These are phyloP conservation scores for Debaryomyces maramus DNA, from an alignment of 805 yeast genomes.

Conservation along the genomic window DNA sequence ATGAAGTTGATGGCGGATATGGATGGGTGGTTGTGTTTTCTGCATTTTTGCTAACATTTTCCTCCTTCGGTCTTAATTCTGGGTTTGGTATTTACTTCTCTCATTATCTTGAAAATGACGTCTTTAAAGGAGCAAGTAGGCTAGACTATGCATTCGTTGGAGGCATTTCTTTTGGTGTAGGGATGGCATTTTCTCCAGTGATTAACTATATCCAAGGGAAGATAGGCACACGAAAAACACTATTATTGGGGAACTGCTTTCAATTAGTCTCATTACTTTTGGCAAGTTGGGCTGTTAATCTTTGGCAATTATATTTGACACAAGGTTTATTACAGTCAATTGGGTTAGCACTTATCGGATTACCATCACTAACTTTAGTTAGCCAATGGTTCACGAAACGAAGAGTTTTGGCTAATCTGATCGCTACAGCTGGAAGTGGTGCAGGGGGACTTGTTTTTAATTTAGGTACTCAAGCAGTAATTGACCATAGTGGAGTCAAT, in stretches of 20 bases:
- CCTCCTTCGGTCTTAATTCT: conserved; percentile 68
- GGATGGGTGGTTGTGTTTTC: conserved; percentile 60
- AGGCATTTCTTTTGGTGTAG: conserved; percentile 57
- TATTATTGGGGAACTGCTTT: conserved; percentile 43
- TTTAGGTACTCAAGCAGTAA: conserved; percentile 41
- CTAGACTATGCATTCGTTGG: conserved; percentile 63
- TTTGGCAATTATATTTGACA: conserved; percentile 63
- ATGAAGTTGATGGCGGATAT: conserved; percentile 52
- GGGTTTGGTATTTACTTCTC: conserved; percentile 61
- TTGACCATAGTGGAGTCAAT: conserved; percentile 28
- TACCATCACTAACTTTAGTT: conserved; percentile 55
- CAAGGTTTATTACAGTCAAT: conserved; percentile 65
- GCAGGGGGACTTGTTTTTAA: conserved; percentile 47
- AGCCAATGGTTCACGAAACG: conserved; percentile 68
- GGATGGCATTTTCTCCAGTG: conserved; percentile 47
- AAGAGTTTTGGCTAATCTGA: conserved; percentile 47
- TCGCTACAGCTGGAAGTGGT: conserved; percentile 47
- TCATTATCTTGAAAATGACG: conserved; percentile 46
- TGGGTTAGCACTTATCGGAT: conserved; percentile 51
- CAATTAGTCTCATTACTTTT: conserved; percentile 54
- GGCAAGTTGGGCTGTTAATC: conserved; percentile 54
- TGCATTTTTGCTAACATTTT: conserved; percentile 46
- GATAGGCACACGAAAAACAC: conserved; percentile 36
- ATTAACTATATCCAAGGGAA: conserved; percentile 42
- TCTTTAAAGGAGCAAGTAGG: conserved; percentile 51